Conservation (phyloP, 768 basidiomycete species). For the Nidularia sp. region DNA sequence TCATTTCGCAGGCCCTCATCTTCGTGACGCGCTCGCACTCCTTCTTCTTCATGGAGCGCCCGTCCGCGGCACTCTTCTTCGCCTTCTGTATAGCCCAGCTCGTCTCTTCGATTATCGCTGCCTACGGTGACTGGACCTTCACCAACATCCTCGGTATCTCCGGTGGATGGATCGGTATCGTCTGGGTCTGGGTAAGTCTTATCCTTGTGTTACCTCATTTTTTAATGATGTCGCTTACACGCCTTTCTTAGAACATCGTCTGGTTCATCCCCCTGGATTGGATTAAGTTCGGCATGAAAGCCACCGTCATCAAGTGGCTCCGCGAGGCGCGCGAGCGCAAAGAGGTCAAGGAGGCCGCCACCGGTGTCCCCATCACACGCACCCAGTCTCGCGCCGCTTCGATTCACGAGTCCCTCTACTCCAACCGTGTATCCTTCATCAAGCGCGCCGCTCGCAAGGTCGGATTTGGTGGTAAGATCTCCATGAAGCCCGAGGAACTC, state of each 20-base stretch:
- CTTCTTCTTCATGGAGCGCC: slow-evolving; percentile 97
- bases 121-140: slow-evolving; percentile 93
- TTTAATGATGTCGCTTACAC: not conserved
- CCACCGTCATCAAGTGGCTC: slow-evolving; percentile 81
- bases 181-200: slow-evolving; percentile 87
- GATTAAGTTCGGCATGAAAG: slow-evolving; percentile 97
- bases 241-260: slow-evolving; percentile 67
- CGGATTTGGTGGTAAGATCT: slow-evolving; percentile 77
- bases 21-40: slow-evolving; percentile 92
- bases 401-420: slow-evolving; percentile 89
- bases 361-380: slow-evolving; percentile 73
- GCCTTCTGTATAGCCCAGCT: slow-evolving; percentile 95
- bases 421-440: slow-evolving; percentile 93
- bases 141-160: slow-evolving; percentile 75
- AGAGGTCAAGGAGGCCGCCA: slow-evolving; percentile 25
- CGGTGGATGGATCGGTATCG: slow-evolving; percentile 95
- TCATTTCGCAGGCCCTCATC: slow-evolving; percentile 97
- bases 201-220: not conserved
- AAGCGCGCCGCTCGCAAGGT: slow-evolving; percentile 81
- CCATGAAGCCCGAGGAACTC: slow-evolving; percentile 79
- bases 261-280: slow-evolving; percentile 96
- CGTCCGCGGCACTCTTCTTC: slow-evolving; percentile 84
- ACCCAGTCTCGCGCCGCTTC: slow-evolving; percentile 91
- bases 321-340: slow-evolving; percentile 60
- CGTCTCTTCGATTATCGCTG: slow-evolving; percentile 93